These are phyloP conservation scores for Alternaria sp. DNA, from an alignment of 2,329 filamentous ascomycete genomes.

Conservation along the genomic window DNA sequence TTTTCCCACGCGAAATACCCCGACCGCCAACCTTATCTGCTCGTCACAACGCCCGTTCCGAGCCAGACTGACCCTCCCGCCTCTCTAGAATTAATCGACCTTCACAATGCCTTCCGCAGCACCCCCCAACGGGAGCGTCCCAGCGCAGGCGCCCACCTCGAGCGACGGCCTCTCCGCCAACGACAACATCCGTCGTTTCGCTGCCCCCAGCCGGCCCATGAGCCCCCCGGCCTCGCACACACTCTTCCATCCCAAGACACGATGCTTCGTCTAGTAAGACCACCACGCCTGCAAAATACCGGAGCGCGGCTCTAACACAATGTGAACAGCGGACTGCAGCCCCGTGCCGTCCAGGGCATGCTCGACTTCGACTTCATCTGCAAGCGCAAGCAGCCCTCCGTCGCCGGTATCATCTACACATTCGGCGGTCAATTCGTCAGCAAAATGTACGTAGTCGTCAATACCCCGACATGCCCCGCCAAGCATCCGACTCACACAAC, in stretches of 20 bases:
- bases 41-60: constrained; percentile 3
- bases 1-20: constrained; percentile 30
- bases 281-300: constrained; percentile 7
- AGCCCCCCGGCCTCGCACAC: constrained; percentile 87
- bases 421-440: constrained; percentile 99
- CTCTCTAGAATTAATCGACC: constrained; percentile 14
- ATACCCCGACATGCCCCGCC: neutral
- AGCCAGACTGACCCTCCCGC: constrained; percentile 22
- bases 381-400: constrained; percentile 95
- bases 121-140: constrained; percentile 41
- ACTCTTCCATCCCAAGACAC: constrained; percentile 98
- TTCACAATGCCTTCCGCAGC: constrained; percentile 54
- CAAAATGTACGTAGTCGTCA: constrained; percentile 76
- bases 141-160: constrained; percentile 39
- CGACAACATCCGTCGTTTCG: constrained; percentile 98
- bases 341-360: constrained; percentile 69
- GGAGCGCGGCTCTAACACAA: constrained; percentile 26
- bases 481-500: constrained; percentile 20
- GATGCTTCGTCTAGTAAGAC: constrained; percentile 95
- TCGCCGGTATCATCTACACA: constrained; percentile 99
- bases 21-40: constrained; percentile 29
- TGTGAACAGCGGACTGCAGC: constrained; percentile 79
- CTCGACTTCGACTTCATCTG: constrained; percentile 99
- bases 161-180: constrained; percentile 71
- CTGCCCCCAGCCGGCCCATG: constrained; percentile 87